These are phyloP conservation scores for Saccharomycopsis sp. DNA, from an alignment of 805 yeast species.

Conservation along the genomic window DNA sequence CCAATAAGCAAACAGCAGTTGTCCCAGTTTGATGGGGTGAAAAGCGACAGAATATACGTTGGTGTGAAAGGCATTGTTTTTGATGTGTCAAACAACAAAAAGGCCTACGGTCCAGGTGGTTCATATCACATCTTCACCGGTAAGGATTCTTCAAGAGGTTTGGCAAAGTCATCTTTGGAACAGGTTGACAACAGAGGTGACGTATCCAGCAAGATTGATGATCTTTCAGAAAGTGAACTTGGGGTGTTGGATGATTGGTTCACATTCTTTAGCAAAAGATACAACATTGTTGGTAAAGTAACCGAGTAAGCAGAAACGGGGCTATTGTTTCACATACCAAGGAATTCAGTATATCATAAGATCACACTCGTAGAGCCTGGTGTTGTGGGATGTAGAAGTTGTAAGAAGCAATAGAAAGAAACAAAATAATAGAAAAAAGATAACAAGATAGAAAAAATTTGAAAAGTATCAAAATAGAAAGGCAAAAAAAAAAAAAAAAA, in stretches of 20 bases:
- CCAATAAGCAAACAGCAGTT: constrained; percentile 36
- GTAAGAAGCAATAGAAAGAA: too few species aligned
- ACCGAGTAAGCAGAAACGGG: too few species aligned
- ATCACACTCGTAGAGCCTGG: too few species aligned
- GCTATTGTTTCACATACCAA: too few species aligned
- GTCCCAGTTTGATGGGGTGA: constrained; percentile 37
- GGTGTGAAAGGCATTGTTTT: constrained; percentile 71
- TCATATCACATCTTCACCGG: constrained; percentile 69
- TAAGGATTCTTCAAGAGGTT: constrained; percentile 66
- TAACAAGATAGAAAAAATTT: too few species aligned
- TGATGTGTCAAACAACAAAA: constrained; percentile 61
- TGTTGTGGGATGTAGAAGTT: too few species aligned
- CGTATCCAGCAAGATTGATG: constrained; percentile 41
- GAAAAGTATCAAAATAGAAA: too few species aligned
- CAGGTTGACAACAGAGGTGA: constrained; percentile 38
- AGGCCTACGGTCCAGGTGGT: constrained; percentile 69
- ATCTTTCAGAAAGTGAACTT: constrained; percentile 49
- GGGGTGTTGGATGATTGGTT: constrained; percentile 68
- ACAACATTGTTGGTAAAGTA: constrained; percentile 22
- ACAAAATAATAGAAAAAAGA: too few species aligned
- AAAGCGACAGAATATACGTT: constrained; percentile 47
- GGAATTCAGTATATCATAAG: too few species aligned
- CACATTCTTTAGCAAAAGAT: constrained; percentile 49
- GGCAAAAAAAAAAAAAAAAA: too few species aligned
- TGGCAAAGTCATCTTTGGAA: constrained; percentile 58